Conservation (phyloP, 148 eudicot genomes). For the Oxyria digyna region DNA sequence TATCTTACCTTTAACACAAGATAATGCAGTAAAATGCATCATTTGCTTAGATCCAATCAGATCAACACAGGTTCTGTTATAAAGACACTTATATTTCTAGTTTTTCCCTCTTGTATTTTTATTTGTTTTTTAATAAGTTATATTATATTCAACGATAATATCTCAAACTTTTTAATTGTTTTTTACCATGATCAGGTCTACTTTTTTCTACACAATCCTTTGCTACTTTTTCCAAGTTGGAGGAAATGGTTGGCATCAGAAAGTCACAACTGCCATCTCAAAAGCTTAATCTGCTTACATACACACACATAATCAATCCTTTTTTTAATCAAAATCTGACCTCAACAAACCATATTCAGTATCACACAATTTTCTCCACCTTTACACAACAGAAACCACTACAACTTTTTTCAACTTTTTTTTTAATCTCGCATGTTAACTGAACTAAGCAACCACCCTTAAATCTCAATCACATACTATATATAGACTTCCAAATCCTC, state of each 20-base stretch:
- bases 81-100: not conserved
- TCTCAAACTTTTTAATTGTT: not conserved
- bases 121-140: not conserved
- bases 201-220: not conserved
- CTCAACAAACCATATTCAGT: constrained; percentile 1
- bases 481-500: not conserved
- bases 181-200: not conserved
- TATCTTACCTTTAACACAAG: too few relatives aligned
- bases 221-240: not conserved
- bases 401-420: not conserved
- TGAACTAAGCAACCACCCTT: not conserved
- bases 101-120: not conserved
- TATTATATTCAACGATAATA: not conserved
- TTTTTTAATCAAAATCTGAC: not conserved
- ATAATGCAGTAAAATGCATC: too few relatives aligned
- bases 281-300: not conserved
- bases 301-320: not conserved
- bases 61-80: not conserved
- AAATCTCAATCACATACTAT: not conserved
- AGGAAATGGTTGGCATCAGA: not conserved
- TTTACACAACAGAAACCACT: not conserved
- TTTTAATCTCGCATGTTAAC: not conserved
- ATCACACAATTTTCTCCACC: not conserved
- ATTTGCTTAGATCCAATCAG: too few relatives aligned
- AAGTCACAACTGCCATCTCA: not conserved